These are phyloP conservation scores for Ananas comosus DNA, from an alignment of 176 grass and related monocot species.

Conservation along the genomic window DNA sequence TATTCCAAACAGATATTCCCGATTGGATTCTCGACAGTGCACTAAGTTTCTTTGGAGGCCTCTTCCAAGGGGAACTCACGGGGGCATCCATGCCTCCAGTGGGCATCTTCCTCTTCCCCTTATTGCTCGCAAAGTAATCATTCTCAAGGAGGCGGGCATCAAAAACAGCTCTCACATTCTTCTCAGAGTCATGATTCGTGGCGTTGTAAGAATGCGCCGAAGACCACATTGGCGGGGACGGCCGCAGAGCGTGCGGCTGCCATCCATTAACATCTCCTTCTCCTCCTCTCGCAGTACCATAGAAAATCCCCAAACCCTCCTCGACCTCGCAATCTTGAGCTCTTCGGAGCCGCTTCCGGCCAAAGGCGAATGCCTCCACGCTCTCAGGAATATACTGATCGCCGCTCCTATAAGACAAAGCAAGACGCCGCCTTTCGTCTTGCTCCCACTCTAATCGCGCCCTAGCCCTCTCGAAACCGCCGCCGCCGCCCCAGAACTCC, in stretches of 20 bases:
- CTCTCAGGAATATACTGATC: background rate
- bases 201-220: background rate
- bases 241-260: background rate
- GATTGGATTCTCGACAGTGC: conserved; percentile 40
- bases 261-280: background rate
- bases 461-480: conserved; percentile 12
- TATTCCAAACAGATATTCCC: conserved; percentile 60
- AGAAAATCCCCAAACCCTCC: background rate
- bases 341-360: conserved; percentile 9
- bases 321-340: background rate
- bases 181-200: conserved; percentile 13
- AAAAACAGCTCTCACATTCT: background rate
- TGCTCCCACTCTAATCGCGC: conserved; percentile 9
- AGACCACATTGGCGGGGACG: background rate
- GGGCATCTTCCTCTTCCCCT: conserved; percentile 48
- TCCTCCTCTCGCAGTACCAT: background rate
- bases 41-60: conserved; percentile 24
- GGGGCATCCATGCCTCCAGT: conserved; percentile 9
- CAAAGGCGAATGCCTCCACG: background rate
- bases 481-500: background rate
- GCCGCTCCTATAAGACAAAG: background rate
- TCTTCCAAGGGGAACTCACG: conserved; percentile 18
- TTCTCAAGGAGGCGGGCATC: conserved; percentile 18
- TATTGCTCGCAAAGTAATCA: conserved; percentile 23
- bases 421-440: conserved; percentile 7